phyloP scores from a whole-genome alignment of 2,329 filamentous ascomycete species.

The Teratosphaeria zuluensis region DNA sequence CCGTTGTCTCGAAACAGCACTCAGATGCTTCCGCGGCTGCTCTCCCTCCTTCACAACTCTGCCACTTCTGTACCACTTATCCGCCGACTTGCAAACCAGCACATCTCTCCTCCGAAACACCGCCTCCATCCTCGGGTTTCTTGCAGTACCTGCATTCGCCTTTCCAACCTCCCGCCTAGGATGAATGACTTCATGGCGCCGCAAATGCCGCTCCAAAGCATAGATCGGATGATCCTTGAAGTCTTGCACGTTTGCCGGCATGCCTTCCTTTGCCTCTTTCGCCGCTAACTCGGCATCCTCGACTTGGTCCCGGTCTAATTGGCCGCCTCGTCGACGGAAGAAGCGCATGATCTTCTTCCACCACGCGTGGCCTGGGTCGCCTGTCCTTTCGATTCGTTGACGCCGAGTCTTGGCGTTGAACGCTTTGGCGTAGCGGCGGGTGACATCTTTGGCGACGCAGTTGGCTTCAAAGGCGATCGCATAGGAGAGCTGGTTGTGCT shows the following conservation, averaged over 20 bases:
- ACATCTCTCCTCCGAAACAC: constrained; percentile 80
- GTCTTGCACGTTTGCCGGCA: constrained; percentile 30
- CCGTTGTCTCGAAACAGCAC: constrained; percentile 18
- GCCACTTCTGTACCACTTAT: constrained; percentile 80
- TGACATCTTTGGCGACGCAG: constrained; percentile 72
- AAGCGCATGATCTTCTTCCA: constrained; percentile 41
- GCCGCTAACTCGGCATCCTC: constrained; percentile 69
- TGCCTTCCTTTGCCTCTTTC: constrained; percentile 61
- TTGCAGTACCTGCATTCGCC: constrained; percentile 55
- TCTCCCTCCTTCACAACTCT: constrained; percentile 68
- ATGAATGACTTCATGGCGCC: constrained; percentile 70
- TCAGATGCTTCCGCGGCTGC: constrained; percentile 66
- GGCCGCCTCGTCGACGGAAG: constrained; percentile 25
- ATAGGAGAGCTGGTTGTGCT: constrained; percentile 69
- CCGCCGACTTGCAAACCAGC: constrained; percentile 62
- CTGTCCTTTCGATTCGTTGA: constrained; percentile 61
- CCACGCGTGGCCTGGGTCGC: constrained; percentile 46
- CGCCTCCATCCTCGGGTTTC: constrained; percentile 52
- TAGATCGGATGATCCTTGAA: constrained; percentile 36
- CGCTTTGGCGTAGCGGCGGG: constrained; percentile 73
- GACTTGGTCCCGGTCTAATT: constrained; percentile 63
- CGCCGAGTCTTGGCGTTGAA: constrained; percentile 86
- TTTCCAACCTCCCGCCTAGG: constrained; percentile 67
- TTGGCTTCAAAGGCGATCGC: constrained; percentile 78
- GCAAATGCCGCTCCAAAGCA: constrained; percentile 75